Conservation (phyloP, 371 early-diverging fungal genomes). For the Smittium culicis region DNA sequence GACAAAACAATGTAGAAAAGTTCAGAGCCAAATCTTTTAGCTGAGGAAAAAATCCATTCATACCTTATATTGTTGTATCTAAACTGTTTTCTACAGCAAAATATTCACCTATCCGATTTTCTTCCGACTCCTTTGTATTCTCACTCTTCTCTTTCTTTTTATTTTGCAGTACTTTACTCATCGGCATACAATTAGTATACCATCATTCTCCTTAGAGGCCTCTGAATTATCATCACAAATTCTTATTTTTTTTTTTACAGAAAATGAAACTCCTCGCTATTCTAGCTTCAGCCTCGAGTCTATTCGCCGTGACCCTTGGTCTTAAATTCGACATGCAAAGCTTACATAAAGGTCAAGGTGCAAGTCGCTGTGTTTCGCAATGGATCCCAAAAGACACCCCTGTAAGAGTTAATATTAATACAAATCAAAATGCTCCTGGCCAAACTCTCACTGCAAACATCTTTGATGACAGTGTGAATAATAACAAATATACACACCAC, state of each 20-base stretch:
- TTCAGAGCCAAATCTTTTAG: too few species aligned
- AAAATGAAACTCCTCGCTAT: background rate
- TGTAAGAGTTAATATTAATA: conserved; percentile 55
- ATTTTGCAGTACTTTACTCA: too few species aligned
- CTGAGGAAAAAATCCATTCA: too few species aligned
- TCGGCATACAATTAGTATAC: too few species aligned
- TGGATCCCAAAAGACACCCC: conserved; percentile 53
- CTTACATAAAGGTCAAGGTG: conserved; percentile 11
- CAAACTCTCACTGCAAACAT: conserved; percentile 47
- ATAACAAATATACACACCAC: conserved; percentile 48
- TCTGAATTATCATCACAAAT: too few species aligned
- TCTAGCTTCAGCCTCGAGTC: background rate
- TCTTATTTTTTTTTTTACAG: background rate
- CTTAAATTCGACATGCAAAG: background rate
- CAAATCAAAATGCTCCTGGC: conserved; percentile 41
- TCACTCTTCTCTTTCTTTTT: too few species aligned
- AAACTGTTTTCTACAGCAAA: too few species aligned
- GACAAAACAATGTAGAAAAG: too few species aligned
- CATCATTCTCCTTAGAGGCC: too few species aligned
- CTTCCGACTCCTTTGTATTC: too few species aligned
- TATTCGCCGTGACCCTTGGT: background rate
- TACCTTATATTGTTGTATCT: too few species aligned
- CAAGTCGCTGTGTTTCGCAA: conserved; percentile 53
- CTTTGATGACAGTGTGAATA: conserved; percentile 41
- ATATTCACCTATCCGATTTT: too few species aligned